phyloP scores from a whole-genome alignment of 768 basidiomycete species.

The Sporobolomyces phaffii region DNA sequence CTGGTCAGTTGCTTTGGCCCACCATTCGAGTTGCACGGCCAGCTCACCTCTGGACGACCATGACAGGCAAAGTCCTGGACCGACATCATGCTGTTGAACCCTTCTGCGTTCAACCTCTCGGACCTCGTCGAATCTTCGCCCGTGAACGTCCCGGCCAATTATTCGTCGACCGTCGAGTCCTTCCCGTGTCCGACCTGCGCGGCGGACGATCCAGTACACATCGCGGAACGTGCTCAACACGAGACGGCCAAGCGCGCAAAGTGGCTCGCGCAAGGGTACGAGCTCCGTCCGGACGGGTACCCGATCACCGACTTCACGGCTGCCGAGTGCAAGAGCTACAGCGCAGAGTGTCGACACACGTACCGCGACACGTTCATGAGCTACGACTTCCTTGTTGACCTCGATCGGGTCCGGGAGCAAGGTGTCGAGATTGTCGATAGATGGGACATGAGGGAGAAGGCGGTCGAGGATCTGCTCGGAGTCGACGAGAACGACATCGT shows the following conservation, averaged over 20 bases:
- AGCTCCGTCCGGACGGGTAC: conserved; percentile 27
- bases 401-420: conserved; percentile 43
- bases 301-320: conserved; percentile 25
- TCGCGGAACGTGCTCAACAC: neutral
- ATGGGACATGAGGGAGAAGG: conserved; percentile 54
- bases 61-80: conserved; percentile 33
- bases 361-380: conserved; percentile 60
- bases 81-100: conserved; percentile 19
- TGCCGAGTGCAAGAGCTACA: conserved; percentile 36
- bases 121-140: neutral
- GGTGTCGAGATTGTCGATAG: conserved; percentile 49
- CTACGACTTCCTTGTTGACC: conserved; percentile 64
- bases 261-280: conserved; percentile 10
- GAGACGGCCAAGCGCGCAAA: neutral
- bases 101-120: conserved; percentile 23
- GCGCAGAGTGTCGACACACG: conserved; percentile 57
- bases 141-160: conserved; percentile 8
- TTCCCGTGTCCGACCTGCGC: conserved; percentile 15
- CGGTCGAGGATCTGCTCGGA: conserved; percentile 50
- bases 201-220: conserved; percentile 7
- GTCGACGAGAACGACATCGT: conserved; percentile 43
- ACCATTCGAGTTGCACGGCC: no score
- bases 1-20: conserved; percentile 50
- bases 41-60: no score
- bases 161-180: neutral